Base-by-base conservation (phyloP, 345 rosid species). In the Rubroshorea leprosula region DNA sequence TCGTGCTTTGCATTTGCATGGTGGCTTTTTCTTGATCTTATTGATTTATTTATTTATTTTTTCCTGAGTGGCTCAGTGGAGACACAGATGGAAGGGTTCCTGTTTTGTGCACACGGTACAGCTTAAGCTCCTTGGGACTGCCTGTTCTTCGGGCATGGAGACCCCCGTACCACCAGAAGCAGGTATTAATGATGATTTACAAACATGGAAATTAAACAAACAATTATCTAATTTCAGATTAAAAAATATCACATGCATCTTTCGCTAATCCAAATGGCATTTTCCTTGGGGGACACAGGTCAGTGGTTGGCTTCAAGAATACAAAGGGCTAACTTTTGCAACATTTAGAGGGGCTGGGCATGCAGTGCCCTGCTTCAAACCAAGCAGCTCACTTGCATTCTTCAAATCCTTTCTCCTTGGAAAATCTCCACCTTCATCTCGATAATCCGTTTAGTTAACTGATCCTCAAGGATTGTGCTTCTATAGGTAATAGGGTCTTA, bases 271-370 rank as follows among this genome's bases (percentile, higher is more conserved):
- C 57, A 13, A 46, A 0, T 14, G 16, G 14, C 26, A 62, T 14
- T 20, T 23, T 39, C 55, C 45, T 4, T 27, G 38, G 23, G 24
- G n/a, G n/a, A n/a, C n/a, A n/a, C 75, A 88, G 92, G 97, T 90
- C 16, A 79, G 94, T 43, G 98, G 96, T 0, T 91, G 98, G 98
- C 63, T 76, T 66, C 97, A 92, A 63, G 97, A 92, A 74, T 91
- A 91, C 61, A 68, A 76, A 46, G 98, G 98, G 15, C 79, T 92
- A 1, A 83, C 89, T 10, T 92, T 86, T 65, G 89, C 93, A 25
- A 92, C 98, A 16, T 82, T 92, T 57, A 82, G 96, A 79, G 98
- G 97, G 61, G 98, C 98, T n/a, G 98, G 98, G 10, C 98, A 92
- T 66, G 96, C 95, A 0, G 98, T 92, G 43, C 98, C 98, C 7